These are phyloP conservation scores for Mucor irregularis DNA, from an alignment of 371 early-diverging fungal genomes.

Conservation along the genomic window DNA sequence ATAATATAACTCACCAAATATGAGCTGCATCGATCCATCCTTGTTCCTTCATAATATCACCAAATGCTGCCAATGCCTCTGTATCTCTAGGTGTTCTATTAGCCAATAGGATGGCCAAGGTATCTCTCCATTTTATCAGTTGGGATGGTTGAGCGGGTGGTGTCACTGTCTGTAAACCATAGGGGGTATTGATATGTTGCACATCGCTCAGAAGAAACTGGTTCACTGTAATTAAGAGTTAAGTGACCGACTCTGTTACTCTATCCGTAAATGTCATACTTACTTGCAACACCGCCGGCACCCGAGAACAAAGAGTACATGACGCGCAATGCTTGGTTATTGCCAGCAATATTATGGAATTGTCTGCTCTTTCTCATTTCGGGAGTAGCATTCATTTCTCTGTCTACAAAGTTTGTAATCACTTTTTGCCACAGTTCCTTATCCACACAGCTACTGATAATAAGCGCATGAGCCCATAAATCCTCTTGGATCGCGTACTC, in stretches of 20 bases:
- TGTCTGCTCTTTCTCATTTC: constrained; percentile 26
- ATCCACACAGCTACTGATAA: constrained; percentile 85
- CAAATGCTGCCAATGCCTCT: constrained; percentile 72
- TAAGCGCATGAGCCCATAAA: constrained; percentile 89
- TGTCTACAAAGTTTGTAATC: constrained; percentile 66
- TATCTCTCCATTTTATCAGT: constrained; percentile 67
- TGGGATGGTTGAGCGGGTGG: constrained; percentile 30
- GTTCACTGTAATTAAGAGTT: constrained; percentile 14
- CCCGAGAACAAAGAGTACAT: constrained; percentile 78
- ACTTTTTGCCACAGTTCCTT: constrained; percentile 84
- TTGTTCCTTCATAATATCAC: constrained; percentile 68
- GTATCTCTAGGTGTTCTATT: constrained; percentile 82
- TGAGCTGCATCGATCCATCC: constrained; percentile 79
- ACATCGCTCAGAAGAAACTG: constrained; percentile 31
- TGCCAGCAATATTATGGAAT: constrained; percentile 39
- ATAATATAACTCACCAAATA: constrained; percentile 66
- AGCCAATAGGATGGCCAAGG: constrained; percentile 75
- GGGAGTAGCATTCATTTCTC: constrained; percentile 50
- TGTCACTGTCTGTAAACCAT: constrained; percentile 24
- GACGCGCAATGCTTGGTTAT: constrained; percentile 68
- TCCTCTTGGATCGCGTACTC: constrained; percentile 67
- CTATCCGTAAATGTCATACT: neutral
- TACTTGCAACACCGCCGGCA: constrained; percentile 57
- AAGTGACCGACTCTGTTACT: neutral
- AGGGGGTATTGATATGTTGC: constrained; percentile 32